Evolutionary conservation across 23 red algal genomes (phyloP).

Genomic region (Agarophyton chilense): DNA sequence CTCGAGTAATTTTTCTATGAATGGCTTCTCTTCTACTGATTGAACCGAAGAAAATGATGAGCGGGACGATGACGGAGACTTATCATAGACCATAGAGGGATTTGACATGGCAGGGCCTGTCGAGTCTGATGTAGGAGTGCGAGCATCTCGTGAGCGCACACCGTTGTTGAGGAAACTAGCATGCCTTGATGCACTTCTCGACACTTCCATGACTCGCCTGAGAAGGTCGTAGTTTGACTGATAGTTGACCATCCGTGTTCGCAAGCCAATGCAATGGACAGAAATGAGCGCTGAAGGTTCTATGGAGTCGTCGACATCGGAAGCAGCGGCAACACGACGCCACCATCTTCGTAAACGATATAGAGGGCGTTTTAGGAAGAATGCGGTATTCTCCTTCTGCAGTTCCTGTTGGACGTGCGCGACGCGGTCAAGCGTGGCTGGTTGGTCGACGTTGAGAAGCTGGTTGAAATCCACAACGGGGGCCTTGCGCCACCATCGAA

Average conservation of each 20-base stretch:
- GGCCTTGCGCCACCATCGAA: constrained; percentile 60
- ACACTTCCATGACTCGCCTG: neutral
- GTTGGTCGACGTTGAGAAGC: constrained; percentile 42
- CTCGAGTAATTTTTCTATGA: constrained; percentile 39
- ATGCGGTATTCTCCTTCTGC: constrained; percentile 41
- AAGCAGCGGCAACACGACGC: constrained; percentile 6
- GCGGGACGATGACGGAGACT: neutral
- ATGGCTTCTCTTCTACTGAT: constrained; percentile 53
- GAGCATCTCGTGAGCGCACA: constrained; percentile 26
- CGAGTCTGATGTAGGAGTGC: neutral
- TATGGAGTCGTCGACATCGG: constrained; percentile 10
- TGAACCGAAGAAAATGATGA: constrained; percentile 47
- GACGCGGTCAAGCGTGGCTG: constrained; percentile 39
- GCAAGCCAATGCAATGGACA: constrained; percentile 37
- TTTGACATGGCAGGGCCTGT: constrained; percentile 5
- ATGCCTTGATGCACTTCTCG: neutral
- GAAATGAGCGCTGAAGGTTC: constrained; percentile 56
- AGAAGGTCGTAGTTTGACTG: constrained; percentile 9
- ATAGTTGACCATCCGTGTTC: constrained; percentile 47
- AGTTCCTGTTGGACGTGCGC: constrained; percentile 30
- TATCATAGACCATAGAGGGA: neutral
- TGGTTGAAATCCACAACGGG: constrained; percentile 25
- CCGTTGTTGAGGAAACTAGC: constrained; percentile 5
- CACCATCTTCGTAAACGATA: constrained; percentile 56
- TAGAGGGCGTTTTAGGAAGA: constrained; percentile 47